phyloP scores from a whole-genome alignment of 2,329 filamentous ascomycete genomes.

The Hypomyces perniciosus region DNA sequence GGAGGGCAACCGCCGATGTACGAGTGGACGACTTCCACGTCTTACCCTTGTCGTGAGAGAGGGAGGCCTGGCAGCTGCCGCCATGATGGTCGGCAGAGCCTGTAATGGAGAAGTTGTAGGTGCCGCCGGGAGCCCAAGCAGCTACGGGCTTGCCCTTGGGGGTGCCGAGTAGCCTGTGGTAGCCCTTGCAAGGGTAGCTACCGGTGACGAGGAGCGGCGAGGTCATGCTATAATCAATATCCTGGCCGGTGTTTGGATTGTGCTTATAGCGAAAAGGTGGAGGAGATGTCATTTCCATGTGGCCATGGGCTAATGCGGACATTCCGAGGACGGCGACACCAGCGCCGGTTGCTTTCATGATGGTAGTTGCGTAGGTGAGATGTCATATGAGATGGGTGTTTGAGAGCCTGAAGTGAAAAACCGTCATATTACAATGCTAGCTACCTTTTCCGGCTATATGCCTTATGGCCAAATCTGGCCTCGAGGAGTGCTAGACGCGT shows the following conservation, averaged over 20 bases:
- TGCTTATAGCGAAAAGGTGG: constrained; percentile 47
- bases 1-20: constrained; percentile 50
- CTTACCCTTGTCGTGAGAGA: constrained; percentile 66
- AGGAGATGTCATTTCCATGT: constrained; percentile 52
- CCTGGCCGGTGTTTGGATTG: constrained; percentile 40
- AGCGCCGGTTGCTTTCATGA: constrained; percentile 39
- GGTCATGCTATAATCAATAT: constrained; percentile 65
- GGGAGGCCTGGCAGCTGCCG: constrained; percentile 69
- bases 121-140: constrained; percentile 55
- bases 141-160: constrained; percentile 47
- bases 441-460: too few species aligned
- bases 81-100: constrained; percentile 61
- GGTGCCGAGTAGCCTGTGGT: constrained; percentile 43
- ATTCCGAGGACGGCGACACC: constrained; percentile 37
- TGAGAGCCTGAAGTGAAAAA: too few species aligned
- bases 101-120: constrained; percentile 57
- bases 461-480: too few species aligned
- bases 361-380: too few species aligned
- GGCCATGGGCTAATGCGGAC: constrained; percentile 40
- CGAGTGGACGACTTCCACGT: constrained; percentile 61
- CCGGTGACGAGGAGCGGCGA: constrained; percentile 56
- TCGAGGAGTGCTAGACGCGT: too few species aligned
- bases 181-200: constrained; percentile 69
- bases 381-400: too few species aligned
- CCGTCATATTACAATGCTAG: too few species aligned